These are phyloP conservation scores for Eutrema heterophyllum DNA, from an alignment of 345 rosid species.

Conservation along the genomic window DNA sequence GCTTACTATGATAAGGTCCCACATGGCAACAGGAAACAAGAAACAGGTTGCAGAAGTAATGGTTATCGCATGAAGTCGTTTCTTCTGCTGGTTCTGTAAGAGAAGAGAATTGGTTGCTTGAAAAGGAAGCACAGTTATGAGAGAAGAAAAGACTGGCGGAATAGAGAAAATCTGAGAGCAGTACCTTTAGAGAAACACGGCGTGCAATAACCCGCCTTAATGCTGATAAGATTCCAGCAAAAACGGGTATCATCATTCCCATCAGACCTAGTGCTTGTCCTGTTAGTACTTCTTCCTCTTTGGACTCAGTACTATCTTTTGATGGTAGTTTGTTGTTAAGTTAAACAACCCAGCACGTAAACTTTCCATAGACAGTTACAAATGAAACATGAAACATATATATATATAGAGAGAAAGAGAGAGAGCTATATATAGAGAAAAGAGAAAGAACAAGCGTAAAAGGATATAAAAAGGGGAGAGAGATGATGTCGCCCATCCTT, in stretches of 20 bases:
- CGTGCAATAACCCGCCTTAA: constrained; percentile 90
- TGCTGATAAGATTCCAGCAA: constrained; percentile 94
- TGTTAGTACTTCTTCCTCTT: constrained; percentile 40
- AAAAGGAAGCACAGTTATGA: neutral
- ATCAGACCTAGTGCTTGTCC: constrained; percentile 61
- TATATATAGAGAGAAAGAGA: neutral
- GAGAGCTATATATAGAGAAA: neutral
- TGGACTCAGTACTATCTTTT: constrained; percentile 40
- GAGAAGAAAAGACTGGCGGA: neutral
- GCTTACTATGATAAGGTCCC: constrained; percentile 92
- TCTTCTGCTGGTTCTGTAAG: constrained; percentile 78
- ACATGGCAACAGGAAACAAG: constrained; percentile 95
- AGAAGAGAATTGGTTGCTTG: neutral
- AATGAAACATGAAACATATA: neutral
- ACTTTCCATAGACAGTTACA: constrained; percentile 1
- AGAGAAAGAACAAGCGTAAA: neutral
- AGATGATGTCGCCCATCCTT: constrained; percentile 91
- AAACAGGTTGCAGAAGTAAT: constrained; percentile 86
- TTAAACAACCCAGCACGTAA: constrained; percentile 24
- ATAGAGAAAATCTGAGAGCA: neutral
- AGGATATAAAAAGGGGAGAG: constrained; percentile 95
- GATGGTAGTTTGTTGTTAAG: constrained; percentile 69
- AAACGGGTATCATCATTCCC: constrained; percentile 72
- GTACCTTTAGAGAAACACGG: constrained; percentile 93
- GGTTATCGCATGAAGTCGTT: constrained; percentile 86